Evolutionary conservation across 257 asterid genomes (phyloP).

Genomic region (Solanum rostratum): DNA sequence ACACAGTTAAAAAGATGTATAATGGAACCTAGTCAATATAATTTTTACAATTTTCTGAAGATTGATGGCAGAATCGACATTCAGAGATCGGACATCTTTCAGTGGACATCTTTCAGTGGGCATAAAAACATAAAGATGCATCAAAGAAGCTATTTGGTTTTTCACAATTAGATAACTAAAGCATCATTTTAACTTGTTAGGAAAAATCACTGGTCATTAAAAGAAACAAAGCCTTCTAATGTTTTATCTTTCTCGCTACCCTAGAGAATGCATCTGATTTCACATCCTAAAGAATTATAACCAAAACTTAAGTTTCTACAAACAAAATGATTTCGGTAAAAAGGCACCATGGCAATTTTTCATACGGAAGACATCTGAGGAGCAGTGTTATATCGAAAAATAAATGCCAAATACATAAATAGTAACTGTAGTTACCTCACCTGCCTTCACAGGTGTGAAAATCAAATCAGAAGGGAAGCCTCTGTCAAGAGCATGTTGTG

Average conservation of each 20-base stretch:
- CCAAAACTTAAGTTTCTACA: neutral
- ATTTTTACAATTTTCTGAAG: neutral
- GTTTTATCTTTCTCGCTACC: neutral
- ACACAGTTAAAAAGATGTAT: neutral
- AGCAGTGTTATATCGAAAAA: neutral
- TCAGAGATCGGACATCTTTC: neutral
- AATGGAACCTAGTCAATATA: neutral
- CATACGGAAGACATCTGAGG: neutral
- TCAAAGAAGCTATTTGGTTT: neutral
- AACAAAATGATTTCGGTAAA: neutral
- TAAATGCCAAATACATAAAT: neutral
- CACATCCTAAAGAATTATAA: neutral
- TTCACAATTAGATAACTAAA: neutral
- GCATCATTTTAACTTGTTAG: neutral
- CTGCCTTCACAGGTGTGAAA: conserved; percentile 72
- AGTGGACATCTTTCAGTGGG: neutral
- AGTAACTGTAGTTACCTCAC: conserved; percentile 46
- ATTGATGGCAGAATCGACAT: neutral
- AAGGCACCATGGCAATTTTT: neutral
- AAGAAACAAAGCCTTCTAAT: neutral
- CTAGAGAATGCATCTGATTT: neutral
- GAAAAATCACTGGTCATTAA: neutral
- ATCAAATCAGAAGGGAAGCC: conserved; percentile 72
- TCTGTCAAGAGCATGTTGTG: conserved; percentile 69
- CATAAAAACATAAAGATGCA: neutral